These are phyloP conservation scores for Malassezia sp. DNA, from an alignment of 1,284 basidiomycete genomes.

Conservation along the genomic window DNA sequence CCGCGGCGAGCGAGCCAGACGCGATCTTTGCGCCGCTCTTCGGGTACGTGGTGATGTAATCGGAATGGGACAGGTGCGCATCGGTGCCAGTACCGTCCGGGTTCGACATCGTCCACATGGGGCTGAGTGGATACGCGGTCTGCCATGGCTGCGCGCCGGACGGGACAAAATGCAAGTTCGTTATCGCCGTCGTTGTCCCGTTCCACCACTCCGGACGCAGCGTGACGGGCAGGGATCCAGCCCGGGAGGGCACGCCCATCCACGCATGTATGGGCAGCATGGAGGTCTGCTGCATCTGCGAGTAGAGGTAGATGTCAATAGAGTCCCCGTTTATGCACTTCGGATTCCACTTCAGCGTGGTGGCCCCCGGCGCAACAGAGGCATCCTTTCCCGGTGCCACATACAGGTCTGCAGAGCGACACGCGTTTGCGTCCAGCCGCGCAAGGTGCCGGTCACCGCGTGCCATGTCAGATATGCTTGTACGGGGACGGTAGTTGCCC, in stretches of 20 bases:
- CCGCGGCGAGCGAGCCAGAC: slow-evolving; percentile 5
- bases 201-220: slow-evolving; percentile 40
- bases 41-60: not conserved
- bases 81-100: not conserved
- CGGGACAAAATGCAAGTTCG: slow-evolving; percentile 43
- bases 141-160: slow-evolving; percentile 44
- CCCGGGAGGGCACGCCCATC: slow-evolving; percentile 23
- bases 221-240: slow-evolving; percentile 23
- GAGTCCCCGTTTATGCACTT: slow-evolving; percentile 19
- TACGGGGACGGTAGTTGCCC: too few species aligned
- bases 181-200: slow-evolving; percentile 18
- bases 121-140: slow-evolving; percentile 36
- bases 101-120: slow-evolving; percentile 24
- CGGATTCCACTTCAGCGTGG: slow-evolving; percentile 18
- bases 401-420: slow-evolving; percentile 10
- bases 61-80: not conserved
- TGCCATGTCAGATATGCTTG: too few species aligned
- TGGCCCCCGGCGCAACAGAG: not conserved
- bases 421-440: not conserved
- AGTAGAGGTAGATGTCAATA: slow-evolving; percentile 43
- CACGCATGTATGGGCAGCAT: slow-evolving; percentile 36
- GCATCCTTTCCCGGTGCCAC: not conserved
- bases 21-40: not conserved
- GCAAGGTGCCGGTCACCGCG: too few species aligned
- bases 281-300: slow-evolving; percentile 23